phyloP scores from a whole-genome alignment of 2,329 filamentous ascomycete species.

The Paecilomyces niveus region DNA sequence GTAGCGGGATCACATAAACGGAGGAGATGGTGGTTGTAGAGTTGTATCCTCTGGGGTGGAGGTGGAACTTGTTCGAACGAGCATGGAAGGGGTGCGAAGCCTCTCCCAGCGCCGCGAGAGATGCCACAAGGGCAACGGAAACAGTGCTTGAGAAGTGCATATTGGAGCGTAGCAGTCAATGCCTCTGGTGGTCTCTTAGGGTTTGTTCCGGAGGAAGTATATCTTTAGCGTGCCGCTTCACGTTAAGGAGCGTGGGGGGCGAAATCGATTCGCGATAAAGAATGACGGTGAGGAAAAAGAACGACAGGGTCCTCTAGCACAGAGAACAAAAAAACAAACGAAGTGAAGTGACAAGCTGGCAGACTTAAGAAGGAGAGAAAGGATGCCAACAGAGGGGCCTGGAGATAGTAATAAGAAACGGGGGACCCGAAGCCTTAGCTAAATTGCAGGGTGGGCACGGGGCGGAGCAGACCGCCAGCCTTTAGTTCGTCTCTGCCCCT shows the following conservation, averaged over 20 bases:
- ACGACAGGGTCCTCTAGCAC: conserved; percentile 10
- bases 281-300: conserved; percentile 9
- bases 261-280: conserved; percentile 32
- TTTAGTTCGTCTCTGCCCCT: background rate
- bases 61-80: conserved; percentile 1
- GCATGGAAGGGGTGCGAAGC: conserved; percentile 20
- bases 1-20: conserved; percentile 4
- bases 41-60: conserved; percentile 13
- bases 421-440: background rate
- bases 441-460: background rate
- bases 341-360: background rate
- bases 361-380: conserved; percentile 10
- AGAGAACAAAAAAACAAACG: conserved; percentile 6
- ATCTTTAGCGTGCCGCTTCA: conserved; percentile 1
- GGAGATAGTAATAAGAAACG: conserved; percentile 5
- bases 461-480: background rate
- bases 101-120: conserved; percentile 27
- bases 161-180: conserved; percentile 17
- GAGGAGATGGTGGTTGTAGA: conserved; percentile 14
- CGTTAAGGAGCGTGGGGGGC: conserved; percentile 13
- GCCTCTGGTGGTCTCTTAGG: conserved; percentile 6
- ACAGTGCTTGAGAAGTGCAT: conserved; percentile 33
- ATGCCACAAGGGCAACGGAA: conserved; percentile 27
- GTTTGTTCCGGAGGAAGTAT: conserved; percentile 3
- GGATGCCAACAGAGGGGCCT: conserved; percentile 7